Evolutionary conservation across 2,329 filamentous ascomycete genomes (phyloP).

Genomic region (Penicillium sclerotiorum): DNA sequence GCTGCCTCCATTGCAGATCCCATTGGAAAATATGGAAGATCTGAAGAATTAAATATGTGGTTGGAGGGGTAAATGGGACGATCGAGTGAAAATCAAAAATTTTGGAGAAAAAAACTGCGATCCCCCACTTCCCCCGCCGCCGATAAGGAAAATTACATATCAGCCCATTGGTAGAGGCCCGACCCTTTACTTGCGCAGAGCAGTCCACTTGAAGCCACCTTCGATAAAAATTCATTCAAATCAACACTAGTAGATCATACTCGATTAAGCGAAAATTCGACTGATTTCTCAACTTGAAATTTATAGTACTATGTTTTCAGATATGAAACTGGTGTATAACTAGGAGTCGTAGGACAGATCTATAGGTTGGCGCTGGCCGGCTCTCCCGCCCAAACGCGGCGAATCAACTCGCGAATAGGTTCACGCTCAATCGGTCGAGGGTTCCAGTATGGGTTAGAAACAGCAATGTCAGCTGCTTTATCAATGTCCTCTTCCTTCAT

Average conservation of each 20-base stretch:
- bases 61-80: conserved; percentile 10
- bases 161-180: conserved; percentile 26
- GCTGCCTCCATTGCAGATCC: conserved; percentile 45
- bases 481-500: conserved; percentile 65
- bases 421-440: conserved; percentile 57
- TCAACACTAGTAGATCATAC: too few species aligned
- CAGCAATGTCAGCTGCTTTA: conserved; percentile 61
- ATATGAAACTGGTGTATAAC: too few species aligned
- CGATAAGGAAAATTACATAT: conserved; percentile 22
- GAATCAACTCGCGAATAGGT: conserved; percentile 58
- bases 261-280: too few species aligned
- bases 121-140: conserved; percentile 38
- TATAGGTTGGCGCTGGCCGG: conserved; percentile 57
- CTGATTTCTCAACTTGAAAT: too few species aligned
- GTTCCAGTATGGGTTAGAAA: conserved; percentile 63
- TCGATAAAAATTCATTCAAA: too few species aligned
- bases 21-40: conserved; percentile 22
- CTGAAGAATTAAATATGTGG: too few species aligned
- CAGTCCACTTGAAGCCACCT: too few species aligned
- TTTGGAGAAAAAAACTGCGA: conserved; percentile 19
- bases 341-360: too few species aligned
- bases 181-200: too few species aligned
- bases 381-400: conserved; percentile 64
- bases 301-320: too few species aligned
- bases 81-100: conserved; percentile 16